These are phyloP conservation scores for Helotiales sp. DNA, from an alignment of 2,329 filamentous ascomycete genomes.

Conservation along the genomic window DNA sequence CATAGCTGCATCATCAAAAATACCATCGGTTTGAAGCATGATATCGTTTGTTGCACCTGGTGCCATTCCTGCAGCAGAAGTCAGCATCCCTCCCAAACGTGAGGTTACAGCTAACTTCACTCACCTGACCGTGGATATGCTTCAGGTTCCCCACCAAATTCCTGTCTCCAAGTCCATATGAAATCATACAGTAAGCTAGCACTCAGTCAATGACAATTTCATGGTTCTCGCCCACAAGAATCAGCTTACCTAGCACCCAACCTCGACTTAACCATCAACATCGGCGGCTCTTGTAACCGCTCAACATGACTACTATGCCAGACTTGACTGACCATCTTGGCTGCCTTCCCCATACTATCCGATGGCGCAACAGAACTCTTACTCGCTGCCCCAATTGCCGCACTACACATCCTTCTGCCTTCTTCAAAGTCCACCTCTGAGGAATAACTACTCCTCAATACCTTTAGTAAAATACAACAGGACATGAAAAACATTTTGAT, in stretches of 20 bases:
- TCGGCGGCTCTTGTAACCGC: neutral
- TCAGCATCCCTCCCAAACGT: neutral
- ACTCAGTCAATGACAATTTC: neutral
- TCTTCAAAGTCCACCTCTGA: conserved; percentile 5
- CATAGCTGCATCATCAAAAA: conserved; percentile 9
- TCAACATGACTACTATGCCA: conserved; percentile 9
- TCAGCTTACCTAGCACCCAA: conserved; percentile 7
- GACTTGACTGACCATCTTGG: conserved; percentile 12
- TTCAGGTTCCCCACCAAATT: conserved; percentile 6
- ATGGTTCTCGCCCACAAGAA: too few relatives aligned
- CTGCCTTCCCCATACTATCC: conserved; percentile 8
- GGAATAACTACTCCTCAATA: conserved; percentile 13
- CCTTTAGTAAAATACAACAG: conserved; percentile 11
- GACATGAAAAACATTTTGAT: conserved; percentile 6
- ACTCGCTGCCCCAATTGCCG: neutral
- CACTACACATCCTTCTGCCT: conserved; percentile 9
- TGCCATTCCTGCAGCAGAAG: neutral
- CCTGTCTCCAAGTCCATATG: conserved; percentile 13
- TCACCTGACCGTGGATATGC: neutral
- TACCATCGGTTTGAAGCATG: neutral
- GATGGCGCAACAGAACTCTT: conserved; percentile 3
- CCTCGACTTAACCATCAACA: conserved; percentile 7
- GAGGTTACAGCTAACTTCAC: neutral
- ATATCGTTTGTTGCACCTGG: neutral
- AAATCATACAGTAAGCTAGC: conserved; percentile 11